Evolutionary conservation across 805 yeast species (phyloP), one percentile per base, ranked within the genome.

Genomic region (Soucietia sequanensis): DNA sequence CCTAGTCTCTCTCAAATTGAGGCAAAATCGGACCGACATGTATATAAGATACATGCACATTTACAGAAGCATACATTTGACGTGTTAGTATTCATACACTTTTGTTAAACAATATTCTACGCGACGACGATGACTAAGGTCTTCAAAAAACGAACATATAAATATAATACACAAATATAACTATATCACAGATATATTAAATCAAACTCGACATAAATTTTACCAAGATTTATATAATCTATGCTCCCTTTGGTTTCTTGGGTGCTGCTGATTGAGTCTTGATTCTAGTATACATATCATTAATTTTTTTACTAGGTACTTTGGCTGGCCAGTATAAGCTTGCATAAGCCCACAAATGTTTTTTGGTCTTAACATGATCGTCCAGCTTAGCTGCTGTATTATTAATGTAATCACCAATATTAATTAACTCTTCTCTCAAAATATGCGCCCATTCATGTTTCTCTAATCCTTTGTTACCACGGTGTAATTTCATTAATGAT

Each of bases 271-370:
- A 38, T 29, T 44, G 47, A 11, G 39, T 38, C 42, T 69, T 73
- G 39, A 81, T 61, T 59, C 81, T 78, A 41, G 64, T 70, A 58
- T 86, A 89, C 96, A 89, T 88, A 20, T 76, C 80, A 51, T 73
- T 71, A 42, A 88, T 76, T 62, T 83, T 83, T 24, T 68, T 60
- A 41, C 91, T 81, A 27, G 84, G 78, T n/a, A 81, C 96, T 42
- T 76, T 75, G 3, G 80, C 84, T 2, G 96, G 96, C 96, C 96
- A 88, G 63, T 80, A 88, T 35, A 76, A 73, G 14, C 89, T 72
- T 4, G 93, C 87, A 56, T 82, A 87, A 20, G 84, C 76, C 96
- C 96, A 88, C 39, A 88, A 60, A 49, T 87, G 93, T 53, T 75
- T 81, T 38, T 68, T 65, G 38, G 64, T 47, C 50, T 68, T 73